phyloP scores from a whole-genome alignment of 1,139 yeast species.

The Pichia sp. region DNA sequence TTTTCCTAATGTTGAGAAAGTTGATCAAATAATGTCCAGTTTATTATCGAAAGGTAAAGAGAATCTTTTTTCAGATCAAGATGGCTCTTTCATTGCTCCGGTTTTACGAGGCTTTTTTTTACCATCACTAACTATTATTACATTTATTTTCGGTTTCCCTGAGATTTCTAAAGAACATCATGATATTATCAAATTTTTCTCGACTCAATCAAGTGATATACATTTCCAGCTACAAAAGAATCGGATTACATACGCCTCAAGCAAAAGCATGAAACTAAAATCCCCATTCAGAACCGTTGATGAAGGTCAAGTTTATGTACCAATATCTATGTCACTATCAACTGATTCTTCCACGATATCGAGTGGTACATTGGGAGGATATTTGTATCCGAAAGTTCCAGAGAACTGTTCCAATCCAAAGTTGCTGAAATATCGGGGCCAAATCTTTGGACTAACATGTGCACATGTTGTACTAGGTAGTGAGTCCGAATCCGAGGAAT shows the following conservation, averaged over 20 bases:
- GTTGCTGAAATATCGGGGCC: conserved; percentile 56
- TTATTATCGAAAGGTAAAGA: conserved; percentile 25
- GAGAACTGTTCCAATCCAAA: conserved; percentile 38
- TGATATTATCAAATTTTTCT: conserved; percentile 57
- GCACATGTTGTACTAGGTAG: conserved; percentile 76
- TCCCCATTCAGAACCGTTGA: conserved; percentile 73
- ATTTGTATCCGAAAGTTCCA: conserved; percentile 66
- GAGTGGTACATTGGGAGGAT: conserved; percentile 91
- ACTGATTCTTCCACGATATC: conserved; percentile 57
- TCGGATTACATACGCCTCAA: conserved; percentile 38
- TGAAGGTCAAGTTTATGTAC: conserved; percentile 54
- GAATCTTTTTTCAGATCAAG: conserved; percentile 53
- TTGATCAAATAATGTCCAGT: conserved; percentile 45
- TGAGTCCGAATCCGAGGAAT: conserved; percentile 31
- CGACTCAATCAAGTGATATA: conserved; percentile 67
- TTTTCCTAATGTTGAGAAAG: conserved; percentile 50
- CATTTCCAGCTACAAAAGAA: conserved; percentile 73
- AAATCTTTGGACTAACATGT: conserved; percentile 83
- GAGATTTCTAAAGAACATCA: conserved; percentile 62
- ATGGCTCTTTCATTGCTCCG: conserved; percentile 90
- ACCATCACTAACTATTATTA: conserved; percentile 48
- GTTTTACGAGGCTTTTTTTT: conserved; percentile 69
- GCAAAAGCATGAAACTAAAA: conserved; percentile 38
- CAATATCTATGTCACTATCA: conserved; percentile 80
- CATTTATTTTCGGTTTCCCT: conserved; percentile 83